Conservation (phyloP, 2,329 filamentous ascomycete species). For the Talaromyces marneffei region DNA sequence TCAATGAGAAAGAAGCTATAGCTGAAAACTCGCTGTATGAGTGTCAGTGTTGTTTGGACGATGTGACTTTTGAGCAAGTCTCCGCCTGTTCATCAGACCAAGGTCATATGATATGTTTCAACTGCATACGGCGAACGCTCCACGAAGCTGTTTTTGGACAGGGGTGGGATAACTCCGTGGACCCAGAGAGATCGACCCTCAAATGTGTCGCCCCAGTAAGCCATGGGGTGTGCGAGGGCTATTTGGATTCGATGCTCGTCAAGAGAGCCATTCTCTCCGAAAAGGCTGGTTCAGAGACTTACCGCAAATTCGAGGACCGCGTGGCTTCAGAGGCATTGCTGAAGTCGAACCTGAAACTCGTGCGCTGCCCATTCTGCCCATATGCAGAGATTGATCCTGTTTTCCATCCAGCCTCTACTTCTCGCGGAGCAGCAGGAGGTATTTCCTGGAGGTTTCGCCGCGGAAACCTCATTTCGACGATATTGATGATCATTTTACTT, state of each 20-base stretch:
- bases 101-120: conserved; percentile 50
- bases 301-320: conserved; percentile 71
- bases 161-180: conserved; percentile 77
- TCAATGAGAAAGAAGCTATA: conserved; percentile 42
- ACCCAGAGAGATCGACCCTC: conserved; percentile 65
- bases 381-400: conserved; percentile 85
- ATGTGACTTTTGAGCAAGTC: conserved; percentile 45
- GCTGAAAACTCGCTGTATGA: conserved; percentile 40
- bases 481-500: conserved; percentile 40
- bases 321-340: conserved; percentile 70
- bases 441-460: conserved; percentile 53
- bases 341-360: conserved; percentile 66
- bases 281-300: conserved; percentile 63
- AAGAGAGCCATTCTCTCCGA: conserved; percentile 65
- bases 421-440: conserved; percentile 25
- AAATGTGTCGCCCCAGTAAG: conserved; percentile 73
- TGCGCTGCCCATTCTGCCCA: conserved; percentile 82
- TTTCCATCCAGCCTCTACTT: conserved; percentile 48
- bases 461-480: conserved; percentile 49
- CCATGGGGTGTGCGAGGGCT: conserved; percentile 63
- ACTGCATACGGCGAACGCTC: conserved; percentile 74
- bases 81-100: conserved; percentile 37
- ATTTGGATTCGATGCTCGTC: conserved; percentile 63
- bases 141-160: conserved; percentile 90
- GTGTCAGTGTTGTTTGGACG: conserved; percentile 45